Base-by-base conservation (phyloP, 495 filamentous ascomycete genomes). In the Talaromyces liani region DNA sequence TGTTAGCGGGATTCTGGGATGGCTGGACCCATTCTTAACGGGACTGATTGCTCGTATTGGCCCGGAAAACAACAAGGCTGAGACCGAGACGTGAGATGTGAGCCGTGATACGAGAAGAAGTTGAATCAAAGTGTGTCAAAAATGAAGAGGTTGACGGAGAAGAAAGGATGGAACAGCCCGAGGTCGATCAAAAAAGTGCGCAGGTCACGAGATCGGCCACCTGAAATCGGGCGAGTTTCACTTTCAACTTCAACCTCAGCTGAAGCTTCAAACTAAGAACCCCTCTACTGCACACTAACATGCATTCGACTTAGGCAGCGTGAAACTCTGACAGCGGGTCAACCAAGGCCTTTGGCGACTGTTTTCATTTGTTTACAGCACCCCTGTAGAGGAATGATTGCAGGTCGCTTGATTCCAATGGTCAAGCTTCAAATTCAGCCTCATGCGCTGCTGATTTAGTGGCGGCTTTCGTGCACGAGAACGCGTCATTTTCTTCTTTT, bases 371-470 rank as follows among this genome's bases (percentile, higher is more conserved):
- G 53, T 29, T 29, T 56, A 29, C 53, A 22, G 22, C 24, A 20
- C 10, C 49, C 49, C 24, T 9, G 18, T 14, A 36, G 33, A 36
- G 33, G 33, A 36, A 36, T 12, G 33, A 36, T 36, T 36, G 41
- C 14, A 20, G 18, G 45, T 20, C 53, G 53, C 53, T 56, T 56
- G 53, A 29, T 36, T 20, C n/a, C 31, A 58, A 36, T 58, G 29
- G 56, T 36, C 56, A 58, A 58, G 56, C 56, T 58, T 36, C n/a
- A 36, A 31, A 34, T 58, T 58, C 56, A 58, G 56, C 56, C 56
- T 58, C 56, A 58, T 33, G 29, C 31, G 29, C 56, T 56, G 27
- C 53, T 56, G 53, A 29, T 49, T 49, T 49, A 49, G 45, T 20
- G 45, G 16, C n/a, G n/a, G 45, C 45, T 20, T 20, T 49, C n/a